These are phyloP conservation scores for Citrus sinensis DNA, from an alignment of 345 rosid species.

Conservation along the genomic window DVS_A1.0 CM039163.1:51322501-51323000, in stretches of 20 bases:
- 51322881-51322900: background rate
- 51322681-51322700: background rate
- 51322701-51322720: background rate
- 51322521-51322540: background rate
- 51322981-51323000: background rate
- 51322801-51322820: background rate
- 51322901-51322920: background rate
- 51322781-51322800: background rate
- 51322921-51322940: background rate
- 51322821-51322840: conserved; percentile 3
- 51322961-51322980: background rate
- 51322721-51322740: background rate
- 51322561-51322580: background rate
- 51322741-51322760: background rate
- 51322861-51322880: background rate
- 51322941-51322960: background rate
- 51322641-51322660: background rate
- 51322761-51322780: background rate
- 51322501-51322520: background rate
- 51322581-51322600: background rate
- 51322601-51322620: background rate
- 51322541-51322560: background rate
- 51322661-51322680: background rate
- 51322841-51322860: background rate
- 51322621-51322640: background rate